phyloP scores from a whole-genome alignment of 129 eudicot genomes.

The Saussurea involucrata region DNA sequence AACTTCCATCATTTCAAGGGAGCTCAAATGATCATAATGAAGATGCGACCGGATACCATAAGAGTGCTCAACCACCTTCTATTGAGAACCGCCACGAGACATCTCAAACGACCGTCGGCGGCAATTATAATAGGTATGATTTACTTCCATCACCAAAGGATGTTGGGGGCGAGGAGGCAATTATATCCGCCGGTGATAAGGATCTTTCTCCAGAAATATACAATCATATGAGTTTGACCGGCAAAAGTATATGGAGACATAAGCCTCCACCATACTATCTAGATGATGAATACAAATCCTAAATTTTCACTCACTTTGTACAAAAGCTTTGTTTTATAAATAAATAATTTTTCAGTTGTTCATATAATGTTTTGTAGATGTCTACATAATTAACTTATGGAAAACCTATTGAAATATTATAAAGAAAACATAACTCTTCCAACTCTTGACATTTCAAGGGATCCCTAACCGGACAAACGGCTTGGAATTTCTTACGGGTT shows the following conservation, averaged over 20 bases:
- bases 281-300: background rate
- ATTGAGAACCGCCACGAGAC: background rate
- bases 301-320: no score
- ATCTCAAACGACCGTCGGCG: background rate
- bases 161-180: no score
- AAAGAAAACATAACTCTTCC: no score
- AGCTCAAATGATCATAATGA: background rate
- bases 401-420: no score
- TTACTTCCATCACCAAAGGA: background rate
- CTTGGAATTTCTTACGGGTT: no score
- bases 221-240: background rate
- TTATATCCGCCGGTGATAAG: background rate
- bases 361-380: no score
- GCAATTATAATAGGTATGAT: background rate
- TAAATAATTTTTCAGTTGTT: no score
- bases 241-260: background rate
- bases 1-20: background rate
- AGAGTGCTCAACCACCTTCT: background rate
- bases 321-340: no score
- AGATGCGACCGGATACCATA: background rate
- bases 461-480: no score
- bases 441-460: no score
- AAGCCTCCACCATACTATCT: background rate
- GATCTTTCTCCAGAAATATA: background rate
- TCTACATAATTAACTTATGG: no score